Conservation (phyloP, 164 flowering plant species). For the Liquidambar formosana region DNA sequence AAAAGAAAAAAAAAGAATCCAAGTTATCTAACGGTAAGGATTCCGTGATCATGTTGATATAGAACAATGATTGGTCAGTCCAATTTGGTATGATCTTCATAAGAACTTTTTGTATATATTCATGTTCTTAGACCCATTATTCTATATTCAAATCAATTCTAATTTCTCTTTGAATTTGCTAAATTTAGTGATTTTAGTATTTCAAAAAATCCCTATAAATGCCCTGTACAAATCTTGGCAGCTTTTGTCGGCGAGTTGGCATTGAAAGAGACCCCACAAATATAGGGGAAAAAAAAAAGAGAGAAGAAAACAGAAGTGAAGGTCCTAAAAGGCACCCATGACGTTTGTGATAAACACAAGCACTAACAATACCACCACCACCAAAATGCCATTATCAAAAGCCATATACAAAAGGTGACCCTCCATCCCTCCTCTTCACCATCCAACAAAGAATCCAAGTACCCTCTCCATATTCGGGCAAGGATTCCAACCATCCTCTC, state of each 20-base stretch:
- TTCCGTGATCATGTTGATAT: no score
- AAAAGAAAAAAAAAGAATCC: no score
- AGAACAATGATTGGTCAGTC: no score
- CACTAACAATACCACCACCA: slow-evolving; percentile 34
- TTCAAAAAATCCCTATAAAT: no score
- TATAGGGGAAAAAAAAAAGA: slow-evolving; percentile 5
- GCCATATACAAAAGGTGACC: slow-evolving; percentile 7
- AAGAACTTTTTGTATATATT: no score
- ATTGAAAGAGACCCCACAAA: slow-evolving; percentile 23
- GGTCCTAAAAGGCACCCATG: slow-evolving; percentile 23
- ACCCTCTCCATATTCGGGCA: neutral
- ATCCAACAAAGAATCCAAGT: neutral
- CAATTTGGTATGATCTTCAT: no score
- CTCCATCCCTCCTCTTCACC: neutral
- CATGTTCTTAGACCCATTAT: no score
- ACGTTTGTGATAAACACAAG: slow-evolving; percentile 33
- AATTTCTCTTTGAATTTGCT: no score
- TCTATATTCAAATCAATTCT: no score
- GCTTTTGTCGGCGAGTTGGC: slow-evolving; percentile 30
- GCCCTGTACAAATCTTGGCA: slow-evolving; percentile 16
- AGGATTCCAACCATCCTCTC: neutral
- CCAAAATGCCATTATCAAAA: slow-evolving; percentile 25
- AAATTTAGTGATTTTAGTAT: no score
- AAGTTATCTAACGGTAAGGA: no score
- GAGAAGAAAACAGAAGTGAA: slow-evolving; percentile 5